These are phyloP conservation scores for Erodium moschatum DNA, from an alignment of 441 rosid genomes.

Conservation along the genomic window DNA sequence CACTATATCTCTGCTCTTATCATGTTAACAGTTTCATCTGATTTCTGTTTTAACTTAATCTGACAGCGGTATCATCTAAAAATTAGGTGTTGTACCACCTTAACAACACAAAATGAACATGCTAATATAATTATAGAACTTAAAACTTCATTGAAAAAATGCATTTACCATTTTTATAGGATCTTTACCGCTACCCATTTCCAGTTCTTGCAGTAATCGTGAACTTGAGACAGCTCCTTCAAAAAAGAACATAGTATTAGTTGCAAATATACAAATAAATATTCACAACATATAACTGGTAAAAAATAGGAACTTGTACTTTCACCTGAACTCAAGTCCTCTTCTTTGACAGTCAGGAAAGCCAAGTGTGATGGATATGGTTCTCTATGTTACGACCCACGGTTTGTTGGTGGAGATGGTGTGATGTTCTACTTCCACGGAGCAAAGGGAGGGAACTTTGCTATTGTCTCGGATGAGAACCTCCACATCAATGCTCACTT, in stretches of 20 bases:
- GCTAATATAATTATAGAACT: neutral
- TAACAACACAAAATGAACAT: neutral
- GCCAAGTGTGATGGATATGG: constrained; percentile 68
- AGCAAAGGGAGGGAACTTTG: constrained; percentile 69
- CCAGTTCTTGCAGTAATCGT: neutral
- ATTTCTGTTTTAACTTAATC: neutral
- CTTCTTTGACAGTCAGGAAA: constrained; percentile 48
- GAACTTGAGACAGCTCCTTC: neutral
- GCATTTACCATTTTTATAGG: neutral
- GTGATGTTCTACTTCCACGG: constrained; percentile 90
- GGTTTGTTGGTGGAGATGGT: constrained; percentile 84
- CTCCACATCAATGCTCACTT: constrained; percentile 84
- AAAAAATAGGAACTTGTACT: neutral
- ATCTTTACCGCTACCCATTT: neutral
- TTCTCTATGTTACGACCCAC: constrained; percentile 74
- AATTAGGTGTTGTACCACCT: neutral
- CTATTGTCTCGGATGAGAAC: constrained; percentile 58
- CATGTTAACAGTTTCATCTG: neutral
- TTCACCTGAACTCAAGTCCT: neutral
- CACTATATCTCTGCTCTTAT: neutral
- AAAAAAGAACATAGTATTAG: neutral
- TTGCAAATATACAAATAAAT: neutral
- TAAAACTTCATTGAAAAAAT: neutral
- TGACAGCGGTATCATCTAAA: neutral
- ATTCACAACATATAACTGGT: neutral